Evolutionary conservation across 768 basidiomycete genomes (phyloP), one percentile per base, ranked within the genome.

Genomic region (Suillus placidus): DNA sequence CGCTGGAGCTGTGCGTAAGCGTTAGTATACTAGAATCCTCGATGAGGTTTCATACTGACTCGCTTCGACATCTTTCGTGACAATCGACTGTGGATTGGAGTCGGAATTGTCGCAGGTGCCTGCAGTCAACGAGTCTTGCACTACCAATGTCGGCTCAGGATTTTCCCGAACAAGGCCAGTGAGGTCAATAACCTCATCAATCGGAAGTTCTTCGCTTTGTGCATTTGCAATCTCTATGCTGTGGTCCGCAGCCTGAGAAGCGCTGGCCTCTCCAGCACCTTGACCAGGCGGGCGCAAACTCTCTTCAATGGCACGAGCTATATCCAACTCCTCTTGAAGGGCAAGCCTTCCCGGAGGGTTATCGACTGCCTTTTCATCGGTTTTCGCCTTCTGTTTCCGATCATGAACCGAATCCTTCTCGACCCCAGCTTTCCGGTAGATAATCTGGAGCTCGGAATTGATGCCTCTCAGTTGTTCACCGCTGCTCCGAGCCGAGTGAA

Each of bases 241-340:
- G 9, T 68, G 62, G 16, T 64, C 66, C 1, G 64, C 64, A 10
- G 38, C 51, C n/a, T 32, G 63, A 40, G 68, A 64, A n/a, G 60
- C 58, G 45, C 16, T 32, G 37, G 38, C 64, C 32, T 66, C 66
- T 37, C 32, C 40, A 2, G 20, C 62, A 6, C 61, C 63, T 23
- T 68, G 64, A 26, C 47, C 54, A 32, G 67, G 52, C 55, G 79
- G 77, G 35, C 64, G 61, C 45, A 87, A 71, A 63, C 85, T 87
- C 42, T 82, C 79, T 70, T 79, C 78, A 26, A 88, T 80, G 12
- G 85, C 85, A 45, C 69, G 74, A 18, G 80, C 79, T 23, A 87
- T 67, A 20, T 85, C 82, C 9, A 72, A 66, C 20, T 81, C 82
- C 67, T 85, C 85, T 62, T 72, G 71, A 20, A 67, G 62, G 26